phyloP scores from a whole-genome alignment of 2,329 filamentous ascomycete species.

The Penicillium sp. region DNA sequence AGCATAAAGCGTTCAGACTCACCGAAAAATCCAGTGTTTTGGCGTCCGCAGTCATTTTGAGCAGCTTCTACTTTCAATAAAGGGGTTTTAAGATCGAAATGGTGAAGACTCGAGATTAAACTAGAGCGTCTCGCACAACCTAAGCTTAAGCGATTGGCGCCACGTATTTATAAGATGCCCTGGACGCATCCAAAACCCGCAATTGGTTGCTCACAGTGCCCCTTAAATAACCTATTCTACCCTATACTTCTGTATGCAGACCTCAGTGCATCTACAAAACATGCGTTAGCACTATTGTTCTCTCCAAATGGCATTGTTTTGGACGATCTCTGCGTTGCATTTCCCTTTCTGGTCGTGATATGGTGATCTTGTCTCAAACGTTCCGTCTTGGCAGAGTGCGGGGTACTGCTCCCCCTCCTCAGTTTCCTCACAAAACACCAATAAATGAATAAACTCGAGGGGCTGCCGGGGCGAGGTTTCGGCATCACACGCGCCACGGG shows the following conservation, averaged over 20 bases:
- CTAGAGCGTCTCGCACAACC: not conserved
- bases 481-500: not conserved
- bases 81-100: no score
- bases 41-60: not conserved
- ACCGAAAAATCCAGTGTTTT: slow-evolving; percentile 10
- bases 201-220: not conserved
- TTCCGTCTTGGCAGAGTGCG: not conserved
- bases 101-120: not conserved
- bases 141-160: no score
- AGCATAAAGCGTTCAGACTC: not conserved
- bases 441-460: not conserved
- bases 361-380: not conserved
- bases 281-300: no score
- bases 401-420: not conserved
- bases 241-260: not conserved
- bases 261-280: not conserved
- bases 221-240: no score
- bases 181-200: not conserved
- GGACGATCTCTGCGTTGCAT: not conserved
- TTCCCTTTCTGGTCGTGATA: not conserved
- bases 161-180: not conserved
- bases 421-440: not conserved
- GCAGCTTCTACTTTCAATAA: not conserved
- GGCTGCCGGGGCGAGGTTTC: no score
- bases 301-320: not conserved